Evolutionary conservation across 108 stramenopile species (phyloP).

Genomic region (Schizochytrium sp.): DNA sequence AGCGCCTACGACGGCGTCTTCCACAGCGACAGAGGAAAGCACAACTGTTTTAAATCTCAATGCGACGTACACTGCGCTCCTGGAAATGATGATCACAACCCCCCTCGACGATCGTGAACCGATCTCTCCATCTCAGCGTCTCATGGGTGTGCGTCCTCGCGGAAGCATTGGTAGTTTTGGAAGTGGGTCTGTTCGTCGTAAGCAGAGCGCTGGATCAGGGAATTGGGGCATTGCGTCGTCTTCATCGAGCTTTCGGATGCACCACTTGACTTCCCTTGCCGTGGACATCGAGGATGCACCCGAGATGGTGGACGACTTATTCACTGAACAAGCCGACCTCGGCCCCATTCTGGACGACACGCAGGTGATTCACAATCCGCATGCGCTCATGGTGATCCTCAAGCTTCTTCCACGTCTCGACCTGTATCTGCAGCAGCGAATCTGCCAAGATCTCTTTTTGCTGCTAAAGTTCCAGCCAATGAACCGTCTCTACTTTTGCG

Average conservation of each 20-base stretch:
- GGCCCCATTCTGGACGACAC: neutral
- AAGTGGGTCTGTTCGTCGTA: neutral
- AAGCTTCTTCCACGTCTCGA: neutral
- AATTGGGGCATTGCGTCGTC: neutral
- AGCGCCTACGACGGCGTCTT: no score
- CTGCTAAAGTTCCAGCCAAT: neutral
- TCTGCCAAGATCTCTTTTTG: constrained; percentile 4
- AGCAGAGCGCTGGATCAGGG: neutral
- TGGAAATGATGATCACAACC: neutral
- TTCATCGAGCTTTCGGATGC: neutral
- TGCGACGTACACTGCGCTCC: neutral
- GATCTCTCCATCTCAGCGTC: neutral
- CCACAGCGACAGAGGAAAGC: no score
- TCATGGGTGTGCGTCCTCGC: neutral
- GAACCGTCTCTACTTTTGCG: neutral
- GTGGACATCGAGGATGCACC: neutral
- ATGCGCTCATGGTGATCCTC: neutral
- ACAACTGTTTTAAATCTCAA: neutral
- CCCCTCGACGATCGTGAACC: neutral
- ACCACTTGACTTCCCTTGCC: neutral
- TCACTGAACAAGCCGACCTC: neutral
- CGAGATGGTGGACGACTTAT: neutral
- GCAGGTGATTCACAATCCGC: neutral
- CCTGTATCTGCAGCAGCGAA: neutral
- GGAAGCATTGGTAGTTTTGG: neutral